phyloP scores from a whole-genome alignment of 495 filamentous ascomycete genomes.

The Niebla homalea region DNA sequence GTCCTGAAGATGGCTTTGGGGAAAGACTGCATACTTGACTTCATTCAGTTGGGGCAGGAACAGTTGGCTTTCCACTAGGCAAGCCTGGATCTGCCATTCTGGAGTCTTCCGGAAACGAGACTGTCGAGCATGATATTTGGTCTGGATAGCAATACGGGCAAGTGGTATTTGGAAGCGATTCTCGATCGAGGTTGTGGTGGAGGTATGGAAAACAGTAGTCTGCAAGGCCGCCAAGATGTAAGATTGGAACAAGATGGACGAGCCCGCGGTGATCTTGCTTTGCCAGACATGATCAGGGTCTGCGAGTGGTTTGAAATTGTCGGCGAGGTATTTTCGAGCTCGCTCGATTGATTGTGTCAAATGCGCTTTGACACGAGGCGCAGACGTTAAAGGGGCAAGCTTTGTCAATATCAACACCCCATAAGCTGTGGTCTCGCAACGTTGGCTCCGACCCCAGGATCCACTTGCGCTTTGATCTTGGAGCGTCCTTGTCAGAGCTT shows the following conservation, averaged over 20 bases:
- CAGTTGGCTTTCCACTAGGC: slow-evolving; percentile 11
- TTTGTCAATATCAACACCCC: slow-evolving; percentile 7
- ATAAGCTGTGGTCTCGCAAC: slow-evolving; percentile 13
- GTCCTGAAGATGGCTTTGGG: background rate
- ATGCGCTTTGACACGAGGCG: slow-evolving; percentile 9
- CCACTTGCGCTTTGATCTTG: slow-evolving; percentile 9
- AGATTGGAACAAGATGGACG: slow-evolving; percentile 5
- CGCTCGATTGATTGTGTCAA: slow-evolving; percentile 4
- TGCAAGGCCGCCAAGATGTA: slow-evolving; percentile 12
- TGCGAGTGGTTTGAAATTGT: slow-evolving; percentile 2
- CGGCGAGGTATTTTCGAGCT: slow-evolving; percentile 4
- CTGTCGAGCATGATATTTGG: slow-evolving; percentile 9
- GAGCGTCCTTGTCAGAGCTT: slow-evolving; percentile 11
- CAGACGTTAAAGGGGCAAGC: slow-evolving; percentile 9
- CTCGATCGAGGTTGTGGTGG: slow-evolving; percentile 5
- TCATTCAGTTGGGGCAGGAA: slow-evolving; percentile 11
- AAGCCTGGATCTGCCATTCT: slow-evolving; percentile 12
- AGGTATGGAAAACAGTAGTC: background rate
- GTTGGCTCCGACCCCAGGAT: slow-evolving; percentile 8
- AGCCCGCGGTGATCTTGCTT: slow-evolving; percentile 9
- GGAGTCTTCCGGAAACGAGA: slow-evolving; percentile 7
- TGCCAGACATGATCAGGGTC: slow-evolving; percentile 12
- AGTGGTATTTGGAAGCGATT: slow-evolving; percentile 10
- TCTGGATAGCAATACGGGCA: slow-evolving; percentile 10
- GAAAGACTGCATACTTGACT: slow-evolving; percentile 6